Evolutionary conservation across 2,329 filamentous ascomycete genomes (phyloP), one percentile per base, ranked within the genome.

Genomic region (Pseudopyrenochaeta lycopersici): DNA sequence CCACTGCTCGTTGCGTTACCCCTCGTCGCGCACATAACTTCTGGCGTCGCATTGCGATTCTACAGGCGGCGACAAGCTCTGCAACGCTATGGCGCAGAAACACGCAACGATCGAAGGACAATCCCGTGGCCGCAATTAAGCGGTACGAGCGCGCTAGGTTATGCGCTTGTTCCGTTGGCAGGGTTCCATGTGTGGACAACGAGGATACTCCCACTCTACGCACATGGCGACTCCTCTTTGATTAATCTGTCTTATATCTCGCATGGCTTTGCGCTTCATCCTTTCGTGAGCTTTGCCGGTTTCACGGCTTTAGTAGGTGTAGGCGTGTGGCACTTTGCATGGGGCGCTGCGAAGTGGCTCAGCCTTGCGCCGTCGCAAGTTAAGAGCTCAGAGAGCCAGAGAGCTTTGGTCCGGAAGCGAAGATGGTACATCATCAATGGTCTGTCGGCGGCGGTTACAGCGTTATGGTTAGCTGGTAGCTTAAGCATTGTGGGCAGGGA

Each of bases 141-240:
- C 61, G 84, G 87, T 49, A 90, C 90, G 39, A 88, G 89, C 21
- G 76, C 84, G 2, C 83, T 91, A 0, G 94, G 95, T 1, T 97
- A 92, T 71, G 76, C 82, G 0, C 81, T 96, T 15, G 73, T 85
- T 1, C 83, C 84, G 0, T 77, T 94, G 17, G 81, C 94, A 21
- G 80, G 83, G 1, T 86, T 86, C 5, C 94, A 98, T 75, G 84
- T 89, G 2, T 84, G 88, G 57, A 82, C 92, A 52, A 96, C 96
- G 73, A 86, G 94, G 30, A 77, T 86, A 2, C 80, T 96, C 21
- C 94, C 95, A 2, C 76, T 93, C 30, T 80, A 85, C 23, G 84
- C 92, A 39, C 90, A 96, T 48, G 93, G 93, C 6, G 92, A 93
- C 54, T 92, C 88, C 67, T 90, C 91, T n/a, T 89, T 94, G 48